Evolutionary conservation across 1,139 yeast species (phyloP).

Genomic region (Keqinozyma sinolaborantium): DNA sequence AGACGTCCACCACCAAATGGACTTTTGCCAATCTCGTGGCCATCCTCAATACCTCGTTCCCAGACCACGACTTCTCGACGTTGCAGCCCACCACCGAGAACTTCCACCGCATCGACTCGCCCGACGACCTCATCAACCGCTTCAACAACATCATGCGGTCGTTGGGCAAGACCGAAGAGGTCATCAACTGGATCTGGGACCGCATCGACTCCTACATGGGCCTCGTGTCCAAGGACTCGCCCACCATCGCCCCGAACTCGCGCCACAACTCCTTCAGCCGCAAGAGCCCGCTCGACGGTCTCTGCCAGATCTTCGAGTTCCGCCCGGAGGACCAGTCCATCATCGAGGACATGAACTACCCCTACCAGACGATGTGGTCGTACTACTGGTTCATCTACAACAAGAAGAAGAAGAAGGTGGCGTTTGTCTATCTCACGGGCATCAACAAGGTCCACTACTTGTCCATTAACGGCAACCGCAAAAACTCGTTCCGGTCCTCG

Average conservation of each 20-base stretch:
- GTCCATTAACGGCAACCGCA: slow-evolving; percentile 23
- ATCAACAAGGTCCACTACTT: slow-evolving; percentile 41
- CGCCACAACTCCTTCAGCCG: background rate
- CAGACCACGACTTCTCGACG: slow-evolving; percentile 90
- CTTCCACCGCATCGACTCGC: slow-evolving; percentile 36
- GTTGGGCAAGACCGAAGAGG: slow-evolving; percentile 60
- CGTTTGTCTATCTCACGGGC: slow-evolving; percentile 63
- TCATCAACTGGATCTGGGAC: slow-evolving; percentile 78
- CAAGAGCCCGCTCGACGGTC: slow-evolving; percentile 24
- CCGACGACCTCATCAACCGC: slow-evolving; percentile 62
- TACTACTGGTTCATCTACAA: slow-evolving; percentile 90
- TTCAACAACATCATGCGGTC: slow-evolving; percentile 80
- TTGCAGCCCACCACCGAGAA: slow-evolving; percentile 84
- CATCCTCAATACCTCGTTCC: slow-evolving; percentile 86
- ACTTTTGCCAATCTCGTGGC: slow-evolving; percentile 90
- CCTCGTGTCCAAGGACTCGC: slow-evolving; percentile 31
- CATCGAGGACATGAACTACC: slow-evolving; percentile 61
- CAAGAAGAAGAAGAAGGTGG: slow-evolving; percentile 86
- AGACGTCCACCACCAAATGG: slow-evolving; percentile 77
- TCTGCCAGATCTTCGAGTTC: slow-evolving; percentile 74
- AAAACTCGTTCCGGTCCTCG: slow-evolving; percentile 13
- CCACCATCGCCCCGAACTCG: slow-evolving; percentile 5
- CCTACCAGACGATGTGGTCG: slow-evolving; percentile 83
- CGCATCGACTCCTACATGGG: slow-evolving; percentile 83
- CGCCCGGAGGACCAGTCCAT: slow-evolving; percentile 78